These are phyloP conservation scores for Pharnaceum exiguum DNA, from an alignment of 148 eudicot genomes.

Conservation along the genomic window DNA sequence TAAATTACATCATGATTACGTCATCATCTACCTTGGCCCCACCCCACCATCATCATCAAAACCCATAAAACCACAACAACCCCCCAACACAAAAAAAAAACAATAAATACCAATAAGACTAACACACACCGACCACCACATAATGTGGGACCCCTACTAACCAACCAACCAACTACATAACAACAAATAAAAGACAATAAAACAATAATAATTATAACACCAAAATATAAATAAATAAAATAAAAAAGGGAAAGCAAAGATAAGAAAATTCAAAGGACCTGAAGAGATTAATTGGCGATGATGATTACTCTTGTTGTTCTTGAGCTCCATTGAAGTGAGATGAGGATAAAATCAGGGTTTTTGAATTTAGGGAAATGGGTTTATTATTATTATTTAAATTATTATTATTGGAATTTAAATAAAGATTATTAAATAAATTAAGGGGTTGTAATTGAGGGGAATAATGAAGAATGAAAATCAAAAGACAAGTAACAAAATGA, in stretches of 20 bases:
- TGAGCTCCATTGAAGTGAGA: constrained; percentile 48
- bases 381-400: constrained; percentile 4
- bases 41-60: constrained; percentile 4
- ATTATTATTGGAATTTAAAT: constrained; percentile 7
- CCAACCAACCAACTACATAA: neutral
- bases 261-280: constrained; percentile 32
- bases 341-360: constrained; percentile 15
- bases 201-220: neutral
- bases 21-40: neutral
- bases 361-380: no score
- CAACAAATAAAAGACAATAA: neutral
- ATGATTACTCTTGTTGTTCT: constrained; percentile 56
- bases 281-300: constrained; percentile 64
- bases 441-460: constrained; percentile 47
- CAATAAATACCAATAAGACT: no score
- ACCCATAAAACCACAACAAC: neutral
- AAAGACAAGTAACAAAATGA: constrained; percentile 66
- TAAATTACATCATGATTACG: neutral
- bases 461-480: constrained; percentile 46
- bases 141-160: constrained; percentile 12
- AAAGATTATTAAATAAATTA: constrained; percentile 35
- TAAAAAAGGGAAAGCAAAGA: neutral
- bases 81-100: neutral
- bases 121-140: constrained; percentile 5
- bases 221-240: constrained; percentile 2